These are phyloP conservation scores for Floccularia luteovirens DNA, from an alignment of 768 basidiomycete genomes.

Conservation along the genomic window DNA sequence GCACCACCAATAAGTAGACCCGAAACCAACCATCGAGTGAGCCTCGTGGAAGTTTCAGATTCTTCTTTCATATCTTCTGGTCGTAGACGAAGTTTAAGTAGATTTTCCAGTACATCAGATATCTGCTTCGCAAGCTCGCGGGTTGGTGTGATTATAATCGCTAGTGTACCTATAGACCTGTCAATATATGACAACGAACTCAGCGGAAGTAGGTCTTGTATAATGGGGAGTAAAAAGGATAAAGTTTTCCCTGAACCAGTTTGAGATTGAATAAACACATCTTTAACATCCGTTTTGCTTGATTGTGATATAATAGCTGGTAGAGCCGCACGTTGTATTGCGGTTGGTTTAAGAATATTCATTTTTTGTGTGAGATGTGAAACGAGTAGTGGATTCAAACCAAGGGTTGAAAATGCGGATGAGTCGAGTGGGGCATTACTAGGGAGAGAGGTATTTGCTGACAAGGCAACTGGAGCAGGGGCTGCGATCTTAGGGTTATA, in stretches of 20 bases:
- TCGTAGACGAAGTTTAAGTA: conserved; percentile 72
- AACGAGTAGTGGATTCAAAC: conserved; percentile 74
- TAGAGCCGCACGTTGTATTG: conserved; percentile 81
- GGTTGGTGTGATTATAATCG: conserved; percentile 91
- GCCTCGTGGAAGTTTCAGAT: conserved; percentile 30
- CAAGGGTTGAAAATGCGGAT: conserved; percentile 76
- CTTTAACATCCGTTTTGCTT: conserved; percentile 37
- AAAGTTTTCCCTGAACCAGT: conserved; percentile 97
- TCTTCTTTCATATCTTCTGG: conserved; percentile 46
- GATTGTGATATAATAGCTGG: conserved; percentile 34
- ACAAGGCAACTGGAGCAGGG: conserved; percentile 18
- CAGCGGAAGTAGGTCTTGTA: conserved; percentile 89
- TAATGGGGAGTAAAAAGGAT: conserved; percentile 88
- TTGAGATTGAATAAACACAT: conserved; percentile 92
- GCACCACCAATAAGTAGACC: conserved; percentile 93
- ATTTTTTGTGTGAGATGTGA: conserved; percentile 76
- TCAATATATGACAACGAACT: conserved; percentile 90
- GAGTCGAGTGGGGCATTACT: conserved; percentile 84
- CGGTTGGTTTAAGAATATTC: conserved; percentile 78
- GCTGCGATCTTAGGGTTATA: conserved; percentile 67
- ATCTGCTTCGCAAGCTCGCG: conserved; percentile 96
- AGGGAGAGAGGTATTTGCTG: conserved; percentile 32
- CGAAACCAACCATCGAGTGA: conserved; percentile 91
- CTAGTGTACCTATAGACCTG: conserved; percentile 89
- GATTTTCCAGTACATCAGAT: conserved; percentile 82